Evolutionary conservation across 106 monocot species (phyloP), one percentile per base, ranked within the genome.

Genomic region (Dendrobium nobile): DNA sequence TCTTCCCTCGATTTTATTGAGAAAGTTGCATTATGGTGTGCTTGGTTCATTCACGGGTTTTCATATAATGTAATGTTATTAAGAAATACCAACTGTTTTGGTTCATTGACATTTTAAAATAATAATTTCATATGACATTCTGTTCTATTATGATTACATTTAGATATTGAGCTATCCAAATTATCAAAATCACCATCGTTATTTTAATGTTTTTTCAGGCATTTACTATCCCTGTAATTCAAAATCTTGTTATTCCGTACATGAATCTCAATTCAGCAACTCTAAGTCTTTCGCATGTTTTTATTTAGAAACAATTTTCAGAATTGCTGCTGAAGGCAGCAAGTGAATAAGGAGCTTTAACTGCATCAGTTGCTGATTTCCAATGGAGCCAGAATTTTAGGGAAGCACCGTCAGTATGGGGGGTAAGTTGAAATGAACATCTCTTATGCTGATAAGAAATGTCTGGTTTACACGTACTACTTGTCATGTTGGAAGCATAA

Each of bases 361-460:
- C 98, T 68, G 85, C 94, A 75, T 92, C 98, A 37, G 91, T 98
- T 64, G 68, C 86, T 82, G 98, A 98, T 91, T 95, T 98, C 78
- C 94, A 91, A 54, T 98, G 98, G 98, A 95, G 92, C 79, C 98
- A 95, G 76, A 98, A 95, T 84, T 98, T 98, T 79, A 95, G 89
- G 73, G 98, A 98, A 75, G 83, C 98, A 47, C 95, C 98, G 41
- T 86, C 98, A 73, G 78, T 98, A 37, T 98, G 98, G 98, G 89
- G 89, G 85, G 98, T 98, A 81, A 87, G 98, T 83, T 68, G 20
- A 78, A 18, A 27, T 26, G 41, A 6, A 51, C 51, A 51, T 74
- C 28, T 44, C 28, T 6, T 18, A 74, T 44, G 15, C 11, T 74
- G 7, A 73, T 68, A n/a, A 68, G 67, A 10, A 68, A 28, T 27